Evolutionary conservation across 2,329 filamentous ascomycete species (phyloP), one percentile per base, ranked within the genome.

Genomic region (Trichoderma pleuroti): DNA sequence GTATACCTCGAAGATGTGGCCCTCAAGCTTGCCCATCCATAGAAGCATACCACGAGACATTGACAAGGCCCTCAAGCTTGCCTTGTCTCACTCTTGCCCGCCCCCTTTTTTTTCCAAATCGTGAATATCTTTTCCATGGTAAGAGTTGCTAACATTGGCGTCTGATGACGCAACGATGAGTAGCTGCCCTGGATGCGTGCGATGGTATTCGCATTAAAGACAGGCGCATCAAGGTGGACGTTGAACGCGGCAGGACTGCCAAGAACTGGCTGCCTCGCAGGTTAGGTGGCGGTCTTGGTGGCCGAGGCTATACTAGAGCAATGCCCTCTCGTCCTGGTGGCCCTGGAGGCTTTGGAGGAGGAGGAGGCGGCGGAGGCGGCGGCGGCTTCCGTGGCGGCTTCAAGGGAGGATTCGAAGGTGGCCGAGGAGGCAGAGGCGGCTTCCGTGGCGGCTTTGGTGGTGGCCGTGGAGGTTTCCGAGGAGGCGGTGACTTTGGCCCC

Each of bases 201-300:
- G 94, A 98, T 86, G 93, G 93, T 74, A 92, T 97, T 78, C 91
- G 91, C 76, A 97, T 99, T 83, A 97, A 94, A 80, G 94, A 97
- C 79, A 90, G 95, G 78, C 90, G 92, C 76, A 93, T 98, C 77
- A 90, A 97, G 79, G 94, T 98, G 77, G 96, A 99, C 79, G 95
- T 98, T 72, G 96, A 99, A 83, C 91, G 96, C 78, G 96, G 96
- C 75, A 92, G 96, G 76, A 98, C 96, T 36, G 93, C 98, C 52
- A 92, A 93, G 78, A 93, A 92, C 62, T 99, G 96, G 96, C 92
- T 93, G 78, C 96, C 96, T 72, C 91, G 93, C 75, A 91, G 96
- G 74, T 91, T 97, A 66, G 96, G 95, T 71, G 96, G 96, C 74
- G 96, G 96, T 60, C 88, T 98, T 3, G 96, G 96, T 73, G 95